Conservation (phyloP, 768 basidiomycete species). For the Lyophyllum semitale region DNA sequence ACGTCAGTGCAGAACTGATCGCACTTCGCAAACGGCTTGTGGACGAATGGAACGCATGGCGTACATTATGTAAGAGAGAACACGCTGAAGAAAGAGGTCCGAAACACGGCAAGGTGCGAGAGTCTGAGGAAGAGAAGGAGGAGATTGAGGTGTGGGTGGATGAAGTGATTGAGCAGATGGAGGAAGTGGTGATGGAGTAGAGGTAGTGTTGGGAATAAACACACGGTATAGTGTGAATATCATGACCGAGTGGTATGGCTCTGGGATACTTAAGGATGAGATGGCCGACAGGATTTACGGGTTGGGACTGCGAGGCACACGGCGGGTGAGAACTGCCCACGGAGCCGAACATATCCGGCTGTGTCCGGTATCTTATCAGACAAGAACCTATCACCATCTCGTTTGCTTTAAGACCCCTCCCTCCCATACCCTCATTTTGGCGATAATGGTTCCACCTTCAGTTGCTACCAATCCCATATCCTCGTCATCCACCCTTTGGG, state of each 20-base stretch:
- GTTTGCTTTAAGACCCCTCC: slow-evolving; percentile 11
- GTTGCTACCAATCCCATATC: slow-evolving; percentile 18
- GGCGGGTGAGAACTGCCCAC: slow-evolving; percentile 6
- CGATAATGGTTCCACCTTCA: slow-evolving; percentile 8
- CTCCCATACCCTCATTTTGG: slow-evolving; percentile 15
- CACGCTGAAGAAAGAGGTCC: slow-evolving; percentile 11
- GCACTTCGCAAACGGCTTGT: slow-evolving; percentile 89
- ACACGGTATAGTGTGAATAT: slow-evolving; percentile 17
- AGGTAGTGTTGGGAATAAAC: slow-evolving; percentile 19
- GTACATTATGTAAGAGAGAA: slow-evolving; percentile 52
- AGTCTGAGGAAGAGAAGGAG: slow-evolving; percentile 61
- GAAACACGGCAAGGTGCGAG: slow-evolving; percentile 12
- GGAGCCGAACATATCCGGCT: slow-evolving; percentile 19
- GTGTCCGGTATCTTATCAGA: slow-evolving; percentile 55
- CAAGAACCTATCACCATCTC: slow-evolving; percentile 25
- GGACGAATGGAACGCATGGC: slow-evolving; percentile 99
- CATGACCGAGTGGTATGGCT: too few species aligned
- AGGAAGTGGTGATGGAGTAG: slow-evolving; percentile 73
- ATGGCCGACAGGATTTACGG: slow-evolving; percentile 14
- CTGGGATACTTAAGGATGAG: too few species aligned
- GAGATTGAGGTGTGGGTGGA: slow-evolving; percentile 94
- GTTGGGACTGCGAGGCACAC: slow-evolving; percentile 17
- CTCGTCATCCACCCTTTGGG: slow-evolving; percentile 69
- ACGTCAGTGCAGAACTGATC: slow-evolving; percentile 90
- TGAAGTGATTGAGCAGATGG: slow-evolving; percentile 87